Conservation (phyloP, 148 eudicot species). For the Vaccinium darrowii region DNA sequence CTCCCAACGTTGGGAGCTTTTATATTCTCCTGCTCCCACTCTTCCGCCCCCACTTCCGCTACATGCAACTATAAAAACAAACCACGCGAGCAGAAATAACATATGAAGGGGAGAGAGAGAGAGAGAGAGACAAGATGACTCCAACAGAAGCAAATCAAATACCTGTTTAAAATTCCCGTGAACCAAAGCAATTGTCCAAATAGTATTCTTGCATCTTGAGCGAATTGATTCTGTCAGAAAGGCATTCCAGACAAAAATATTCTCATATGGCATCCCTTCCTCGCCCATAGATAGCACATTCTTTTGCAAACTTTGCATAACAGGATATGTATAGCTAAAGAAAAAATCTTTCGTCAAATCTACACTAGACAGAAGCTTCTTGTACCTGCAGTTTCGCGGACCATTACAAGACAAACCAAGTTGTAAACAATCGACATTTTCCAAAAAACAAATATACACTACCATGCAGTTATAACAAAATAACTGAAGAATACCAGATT, state of each 20-base stretch:
- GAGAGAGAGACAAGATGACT: not conserved
- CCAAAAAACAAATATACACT: not conserved
- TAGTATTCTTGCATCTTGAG: slow-evolving; percentile 62
- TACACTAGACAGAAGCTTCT: slow-evolving; percentile 93
- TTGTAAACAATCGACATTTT: not conserved
- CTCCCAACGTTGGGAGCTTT: too few relatives aligned
- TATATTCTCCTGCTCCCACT: too few relatives aligned
- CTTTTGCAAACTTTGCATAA: slow-evolving; percentile 91
- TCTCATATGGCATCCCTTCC: slow-evolving; percentile 76
- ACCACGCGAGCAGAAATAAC: not conserved
- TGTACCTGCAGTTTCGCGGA: slow-evolving; percentile 70
- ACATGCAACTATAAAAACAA: too few relatives aligned
- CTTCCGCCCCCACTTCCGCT: too few relatives aligned
- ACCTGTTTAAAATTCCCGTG: slow-evolving; percentile 93
- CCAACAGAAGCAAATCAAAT: slow-evolving; percentile 12
- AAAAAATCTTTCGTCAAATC: slow-evolving; percentile 97
- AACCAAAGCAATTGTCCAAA: slow-evolving; percentile 71
- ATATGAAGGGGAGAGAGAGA: slow-evolving; percentile 3
- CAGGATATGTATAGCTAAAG: slow-evolving; percentile 95
- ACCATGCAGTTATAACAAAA: not conserved
- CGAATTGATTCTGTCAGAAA: slow-evolving; percentile 66
- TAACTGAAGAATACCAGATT: not conserved
- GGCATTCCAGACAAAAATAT: slow-evolving; percentile 94
- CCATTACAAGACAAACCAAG: not conserved
- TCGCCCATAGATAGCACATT: slow-evolving; percentile 69